Evolutionary conservation across 345 rosid genomes (phyloP).

Genomic region (Viola odorata): DNA sequence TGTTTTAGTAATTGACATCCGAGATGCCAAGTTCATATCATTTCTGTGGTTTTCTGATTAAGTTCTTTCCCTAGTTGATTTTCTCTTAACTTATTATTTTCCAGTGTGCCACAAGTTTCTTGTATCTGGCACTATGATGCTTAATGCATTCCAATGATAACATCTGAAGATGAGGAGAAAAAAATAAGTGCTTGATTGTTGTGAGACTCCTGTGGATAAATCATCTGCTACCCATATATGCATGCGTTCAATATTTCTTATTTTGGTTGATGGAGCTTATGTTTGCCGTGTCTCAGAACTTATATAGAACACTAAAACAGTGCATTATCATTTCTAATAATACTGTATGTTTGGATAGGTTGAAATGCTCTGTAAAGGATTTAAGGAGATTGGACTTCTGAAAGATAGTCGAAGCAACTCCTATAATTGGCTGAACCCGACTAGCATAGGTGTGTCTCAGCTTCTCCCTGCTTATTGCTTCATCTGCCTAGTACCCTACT

Average conservation of each 20-base stretch:
- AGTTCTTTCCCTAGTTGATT: neutral
- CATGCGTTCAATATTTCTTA: neutral
- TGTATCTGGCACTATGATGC: too few species aligned
- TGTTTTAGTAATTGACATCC: neutral
- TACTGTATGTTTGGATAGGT: slow-evolving; percentile 44
- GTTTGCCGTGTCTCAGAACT: neutral
- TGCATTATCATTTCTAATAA: slow-evolving; percentile 5
- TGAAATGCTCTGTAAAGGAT: slow-evolving; percentile 59
- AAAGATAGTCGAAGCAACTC: slow-evolving; percentile 35
- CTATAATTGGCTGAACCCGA: slow-evolving; percentile 75
- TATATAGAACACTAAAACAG: neutral
- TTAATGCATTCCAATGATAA: too few species aligned
- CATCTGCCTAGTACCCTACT: too few species aligned
- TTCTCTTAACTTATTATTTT: neutral
- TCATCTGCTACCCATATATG: slow-evolving; percentile 1
- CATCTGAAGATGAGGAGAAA: too few species aligned
- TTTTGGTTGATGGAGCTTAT: neutral
- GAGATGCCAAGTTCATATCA: neutral
- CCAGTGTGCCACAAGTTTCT: neutral
- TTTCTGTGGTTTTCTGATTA: neutral
- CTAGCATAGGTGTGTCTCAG: slow-evolving; percentile 67
- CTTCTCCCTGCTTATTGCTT: neutral
- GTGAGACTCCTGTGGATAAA: neutral
- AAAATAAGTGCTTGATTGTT: neutral
- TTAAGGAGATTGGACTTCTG: slow-evolving; percentile 75